A percentile compares a stretch with the other conserved stretches of the same genome.
phyloP scores from a whole-genome alignment of 1,284 basidiomycete species.

The Trametes hirsuta region DNA sequence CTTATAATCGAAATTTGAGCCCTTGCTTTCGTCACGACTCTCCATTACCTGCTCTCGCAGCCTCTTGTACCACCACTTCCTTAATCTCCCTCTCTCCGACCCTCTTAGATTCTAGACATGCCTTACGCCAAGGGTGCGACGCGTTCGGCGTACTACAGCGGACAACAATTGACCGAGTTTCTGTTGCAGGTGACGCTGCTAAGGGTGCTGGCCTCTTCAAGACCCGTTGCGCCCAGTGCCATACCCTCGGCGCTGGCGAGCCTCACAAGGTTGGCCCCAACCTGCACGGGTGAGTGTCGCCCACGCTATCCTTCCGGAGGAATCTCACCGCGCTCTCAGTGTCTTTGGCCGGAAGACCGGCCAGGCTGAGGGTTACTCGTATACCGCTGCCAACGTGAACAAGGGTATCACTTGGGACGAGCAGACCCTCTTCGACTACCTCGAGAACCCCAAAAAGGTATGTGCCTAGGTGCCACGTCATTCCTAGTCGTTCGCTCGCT shows the following conservation, averaged over 20 bases:
- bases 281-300: slow-evolving; percentile 77
- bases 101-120: slow-evolving; percentile 37
- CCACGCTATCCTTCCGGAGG: background rate
- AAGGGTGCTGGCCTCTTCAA: slow-evolving; percentile 95
- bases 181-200: slow-evolving; percentile 70
- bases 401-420: slow-evolving; percentile 90
- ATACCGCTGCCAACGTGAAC: slow-evolving; percentile 96
- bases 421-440: slow-evolving; percentile 91
- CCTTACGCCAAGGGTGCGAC: slow-evolving; percentile 38
- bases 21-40: slow-evolving; percentile 14
- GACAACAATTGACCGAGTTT: slow-evolving; percentile 6
- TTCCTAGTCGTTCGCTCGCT: slow-evolving; percentile 17
- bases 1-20: slow-evolving; percentile 36
- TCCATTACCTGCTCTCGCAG: slow-evolving; percentile 25
- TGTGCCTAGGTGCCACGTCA: slow-evolving; percentile 32
- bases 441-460: slow-evolving; percentile 97
- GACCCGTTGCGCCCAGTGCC: slow-evolving; percentile 98
- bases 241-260: slow-evolving; percentile 86
- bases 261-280: slow-evolving; percentile 93
- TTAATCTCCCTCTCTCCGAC: slow-evolving; percentile 30
- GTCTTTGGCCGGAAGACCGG: slow-evolving; percentile 91
- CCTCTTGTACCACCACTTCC: slow-evolving; percentile 25
- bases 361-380: slow-evolving; percentile 85
- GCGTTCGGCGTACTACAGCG: background rate
- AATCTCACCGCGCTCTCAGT: slow-evolving; percentile 40